Conservation (phyloP, 441 rosid genomes). For the Arabidopsis lyrata region DNA sequence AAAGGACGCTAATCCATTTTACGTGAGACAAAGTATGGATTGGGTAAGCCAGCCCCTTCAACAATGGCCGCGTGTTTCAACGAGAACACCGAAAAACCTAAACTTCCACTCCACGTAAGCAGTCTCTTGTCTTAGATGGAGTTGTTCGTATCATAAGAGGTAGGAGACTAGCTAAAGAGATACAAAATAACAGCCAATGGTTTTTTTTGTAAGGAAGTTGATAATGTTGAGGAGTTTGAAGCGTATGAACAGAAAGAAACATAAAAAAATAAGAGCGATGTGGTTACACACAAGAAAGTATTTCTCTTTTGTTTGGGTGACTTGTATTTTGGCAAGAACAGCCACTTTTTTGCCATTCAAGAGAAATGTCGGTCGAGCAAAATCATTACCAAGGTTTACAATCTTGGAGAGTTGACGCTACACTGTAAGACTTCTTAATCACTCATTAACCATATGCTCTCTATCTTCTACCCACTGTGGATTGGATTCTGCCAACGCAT, state of each 20-base stretch:
- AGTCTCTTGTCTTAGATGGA: too few species aligned
- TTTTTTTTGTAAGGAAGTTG: background rate
- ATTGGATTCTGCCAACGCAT: constrained; percentile 50
- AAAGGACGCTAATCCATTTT: too few species aligned
- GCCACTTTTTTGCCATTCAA: background rate
- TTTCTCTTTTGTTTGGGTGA: background rate
- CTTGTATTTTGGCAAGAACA: too few species aligned
- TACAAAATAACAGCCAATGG: too few species aligned
- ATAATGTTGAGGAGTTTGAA: background rate
- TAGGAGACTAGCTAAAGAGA: too few species aligned
- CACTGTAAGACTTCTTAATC: constrained; percentile 12
- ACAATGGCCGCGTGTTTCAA: too few species aligned
- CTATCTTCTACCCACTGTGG: constrained; percentile 24
- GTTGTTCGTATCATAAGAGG: too few species aligned
- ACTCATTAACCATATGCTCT: constrained; percentile 32
- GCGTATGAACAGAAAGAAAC: background rate
- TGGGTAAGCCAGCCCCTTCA: too few species aligned
- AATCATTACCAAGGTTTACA: constrained; percentile 15
- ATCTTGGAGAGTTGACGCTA: background rate
- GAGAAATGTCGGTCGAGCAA: constrained; percentile 1
- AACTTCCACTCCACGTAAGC: too few species aligned
- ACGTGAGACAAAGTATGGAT: too few species aligned
- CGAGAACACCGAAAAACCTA: too few species aligned
- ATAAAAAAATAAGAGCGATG: background rate
- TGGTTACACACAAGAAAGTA: background rate